A percentile compares a stretch with the other conserved stretches of the same genome.
phyloP scores from a whole-genome alignment of 2,329 filamentous ascomycete species.

The Fusarium ambrosium region DNA sequence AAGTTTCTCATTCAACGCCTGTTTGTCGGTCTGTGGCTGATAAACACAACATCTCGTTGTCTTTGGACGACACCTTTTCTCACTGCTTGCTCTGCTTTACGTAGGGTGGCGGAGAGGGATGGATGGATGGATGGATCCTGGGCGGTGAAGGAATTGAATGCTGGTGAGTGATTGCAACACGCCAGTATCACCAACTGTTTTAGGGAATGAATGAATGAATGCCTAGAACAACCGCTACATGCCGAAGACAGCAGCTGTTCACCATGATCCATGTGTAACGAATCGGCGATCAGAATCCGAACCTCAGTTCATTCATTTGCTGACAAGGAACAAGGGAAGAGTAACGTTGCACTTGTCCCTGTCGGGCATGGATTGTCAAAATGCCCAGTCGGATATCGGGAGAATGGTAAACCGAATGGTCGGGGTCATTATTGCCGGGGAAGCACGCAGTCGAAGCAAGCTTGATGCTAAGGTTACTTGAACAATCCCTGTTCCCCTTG shows the following conservation, averaged over 20 bases:
- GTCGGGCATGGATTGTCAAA: slow-evolving; percentile 9
- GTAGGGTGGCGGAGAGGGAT: slow-evolving; percentile 65
- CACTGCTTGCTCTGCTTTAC: slow-evolving; percentile 63
- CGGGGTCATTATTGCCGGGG: not conserved
- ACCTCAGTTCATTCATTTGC: not conserved
- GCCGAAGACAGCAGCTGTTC: not conserved
- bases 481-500: not conserved
- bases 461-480: slow-evolving; percentile 22
- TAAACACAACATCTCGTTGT: slow-evolving; percentile 37
- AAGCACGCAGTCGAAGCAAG: slow-evolving; percentile 3
- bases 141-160: not conserved
- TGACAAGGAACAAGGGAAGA: not conserved
- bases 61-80: slow-evolving; percentile 59
- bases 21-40: slow-evolving; percentile 35
- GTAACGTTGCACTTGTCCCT: slow-evolving; percentile 10
- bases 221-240: not conserved
- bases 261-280: not conserved
- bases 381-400: slow-evolving; percentile 3
- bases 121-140: not conserved
- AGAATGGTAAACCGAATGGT: not conserved
- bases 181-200: not conserved
- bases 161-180: not conserved
- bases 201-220: not conserved
- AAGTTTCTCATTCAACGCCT: slow-evolving; percentile 13
- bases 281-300: not conserved